Base-by-base conservation (phyloP, 169 alveolate species). In the Babesia sp. region DNA sequence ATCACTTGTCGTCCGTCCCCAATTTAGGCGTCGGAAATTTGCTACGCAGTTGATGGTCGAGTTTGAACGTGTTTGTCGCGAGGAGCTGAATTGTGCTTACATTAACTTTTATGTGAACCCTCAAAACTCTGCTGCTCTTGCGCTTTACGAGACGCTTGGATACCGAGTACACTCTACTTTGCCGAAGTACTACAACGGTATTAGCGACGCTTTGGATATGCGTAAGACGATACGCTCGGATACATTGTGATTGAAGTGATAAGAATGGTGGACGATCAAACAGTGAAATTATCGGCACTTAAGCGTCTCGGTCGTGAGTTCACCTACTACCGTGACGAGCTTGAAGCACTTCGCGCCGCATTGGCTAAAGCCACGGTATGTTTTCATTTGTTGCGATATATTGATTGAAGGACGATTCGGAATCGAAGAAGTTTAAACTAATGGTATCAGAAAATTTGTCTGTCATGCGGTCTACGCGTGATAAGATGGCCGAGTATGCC, bases 161-260 rank as follows among this genome's bases (percentile, higher is more conserved):
- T 87, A 87, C 64, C 44, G 66, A 37, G 80, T 84, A 48, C 84
- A 84, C 71, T 58, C 59, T 42, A 85, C 66, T 48, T 70, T 80
- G 20, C 89, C 73, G 4, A 73, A 68, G 41, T 87, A 87, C 51
- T 87, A 87, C 77, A 67, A 75, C 50, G 85, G 73, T 41, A 67
- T 39, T 31, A 84, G 68, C 58, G 90, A 87, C 85, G 93, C 93
- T 16, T 63, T 67, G 2, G 93, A 87, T 41, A 87, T 87, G 93
- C 57, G 93, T n/a, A 87, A 84, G 48, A 44, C 72, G 42, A 28
- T 72, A 22, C 9, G 3, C 1, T 24, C 2, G 1, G 44, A 46
- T 20, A 33, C 67, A n/a, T 42, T 31, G 53, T 11, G 24, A 31
- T 44, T 28, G 33, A 39, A 42, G 6, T 22, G 7, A 20, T 39